Evolutionary conservation across 2,329 filamentous ascomycete genomes (phyloP).

Genomic region (Aspergillus unguis): DNA sequence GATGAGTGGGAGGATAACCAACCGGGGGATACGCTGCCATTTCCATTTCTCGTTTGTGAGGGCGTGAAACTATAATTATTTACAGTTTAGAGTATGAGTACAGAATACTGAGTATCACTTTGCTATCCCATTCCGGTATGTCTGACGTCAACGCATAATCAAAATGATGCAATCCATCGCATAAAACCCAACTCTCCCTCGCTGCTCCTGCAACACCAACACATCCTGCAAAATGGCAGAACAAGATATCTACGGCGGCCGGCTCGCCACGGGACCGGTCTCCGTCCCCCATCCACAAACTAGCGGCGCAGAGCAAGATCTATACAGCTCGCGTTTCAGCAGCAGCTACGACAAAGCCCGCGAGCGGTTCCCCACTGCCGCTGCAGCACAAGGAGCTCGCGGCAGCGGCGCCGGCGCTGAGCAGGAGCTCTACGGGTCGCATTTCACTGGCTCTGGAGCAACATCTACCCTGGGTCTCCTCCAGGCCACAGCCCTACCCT

Average conservation of each 20-base stretch:
- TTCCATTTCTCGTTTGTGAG: slow-evolving; percentile 44
- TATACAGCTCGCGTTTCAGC: background rate
- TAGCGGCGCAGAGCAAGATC: slow-evolving; percentile 2
- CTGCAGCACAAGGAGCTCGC: background rate
- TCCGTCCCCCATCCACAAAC: background rate
- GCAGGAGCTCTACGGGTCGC: slow-evolving; percentile 3
- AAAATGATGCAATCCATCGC: background rate
- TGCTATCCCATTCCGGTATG: background rate
- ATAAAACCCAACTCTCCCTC: background rate
- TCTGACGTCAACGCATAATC: background rate
- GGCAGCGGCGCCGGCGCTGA: background rate
- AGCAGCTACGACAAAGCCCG: background rate
- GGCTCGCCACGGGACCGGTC: background rate
- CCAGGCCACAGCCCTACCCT: slow-evolving; percentile 53
- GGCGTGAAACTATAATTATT: slow-evolving; percentile 19
- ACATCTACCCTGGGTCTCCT: slow-evolving; percentile 46
- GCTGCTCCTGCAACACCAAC: background rate
- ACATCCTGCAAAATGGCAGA: slow-evolving; percentile 1
- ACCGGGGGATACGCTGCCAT: slow-evolving; percentile 35
- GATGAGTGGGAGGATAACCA: slow-evolving; percentile 46
- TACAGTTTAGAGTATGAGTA: too few relatives aligned
- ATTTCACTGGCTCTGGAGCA: slow-evolving; percentile 4
- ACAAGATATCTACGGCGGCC: slow-evolving; percentile 3
- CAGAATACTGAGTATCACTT: background rate
- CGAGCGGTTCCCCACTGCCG: background rate